These are phyloP conservation scores for Lasiodiplodia sp. DNA, from an alignment of 2,329 filamentous ascomycete genomes.

Conservation along the genomic window DNA sequence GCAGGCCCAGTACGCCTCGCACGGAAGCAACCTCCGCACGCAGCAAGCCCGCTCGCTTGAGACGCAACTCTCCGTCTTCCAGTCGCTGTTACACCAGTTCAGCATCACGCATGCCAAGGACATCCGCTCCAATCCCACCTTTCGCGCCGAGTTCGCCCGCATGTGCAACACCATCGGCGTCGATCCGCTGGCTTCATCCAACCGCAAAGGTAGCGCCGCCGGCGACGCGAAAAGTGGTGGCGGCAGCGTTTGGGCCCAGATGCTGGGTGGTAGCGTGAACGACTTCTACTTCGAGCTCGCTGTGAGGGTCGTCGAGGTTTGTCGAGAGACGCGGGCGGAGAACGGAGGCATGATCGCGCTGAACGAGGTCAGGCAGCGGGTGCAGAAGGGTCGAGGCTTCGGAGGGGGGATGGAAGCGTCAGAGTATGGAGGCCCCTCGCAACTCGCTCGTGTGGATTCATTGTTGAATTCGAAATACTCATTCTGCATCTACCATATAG, in stretches of 20 bases:
- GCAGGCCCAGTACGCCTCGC: slow-evolving; percentile 86
- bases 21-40: slow-evolving; percentile 85
- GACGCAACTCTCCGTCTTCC: slow-evolving; percentile 95
- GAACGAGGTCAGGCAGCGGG: slow-evolving; percentile 77
- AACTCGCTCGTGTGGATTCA: slow-evolving; percentile 11
- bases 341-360: slow-evolving; percentile 93
- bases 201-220: slow-evolving; percentile 52
- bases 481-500: slow-evolving; percentile 48
- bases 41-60: slow-evolving; percentile 85
- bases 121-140: slow-evolving; percentile 92
- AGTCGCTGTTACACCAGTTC: slow-evolving; percentile 93
- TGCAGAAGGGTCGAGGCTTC: slow-evolving; percentile 75
- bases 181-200: slow-evolving; percentile 76
- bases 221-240: slow-evolving; percentile 55
- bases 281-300: slow-evolving; percentile 99
- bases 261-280: slow-evolving; percentile 89
- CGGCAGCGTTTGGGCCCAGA: slow-evolving; percentile 84
- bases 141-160: slow-evolving; percentile 95
- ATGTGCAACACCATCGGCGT: slow-evolving; percentile 99
- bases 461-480: not conserved
- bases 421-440: slow-evolving; percentile 62
- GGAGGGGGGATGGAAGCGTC: slow-evolving; percentile 80
- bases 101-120: slow-evolving; percentile 93
- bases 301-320: slow-evolving; percentile 94
- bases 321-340: slow-evolving; percentile 81